phyloP scores from a whole-genome alignment of 148 eudicot species.

The Amaranthus palmeri region DNA sequence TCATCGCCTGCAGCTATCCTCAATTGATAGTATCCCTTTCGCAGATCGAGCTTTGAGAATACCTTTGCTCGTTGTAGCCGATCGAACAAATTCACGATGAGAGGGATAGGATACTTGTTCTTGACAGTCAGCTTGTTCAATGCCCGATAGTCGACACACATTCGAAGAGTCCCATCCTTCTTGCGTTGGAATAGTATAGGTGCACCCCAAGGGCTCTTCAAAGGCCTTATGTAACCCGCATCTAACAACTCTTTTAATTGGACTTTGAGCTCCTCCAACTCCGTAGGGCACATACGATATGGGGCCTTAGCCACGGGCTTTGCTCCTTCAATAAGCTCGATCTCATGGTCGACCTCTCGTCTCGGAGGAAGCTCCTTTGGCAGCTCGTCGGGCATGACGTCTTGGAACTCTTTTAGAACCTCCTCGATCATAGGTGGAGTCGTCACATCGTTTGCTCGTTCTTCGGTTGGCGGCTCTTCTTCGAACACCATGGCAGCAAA shows the following conservation, averaged over 20 bases:
- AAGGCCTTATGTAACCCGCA: not conserved
- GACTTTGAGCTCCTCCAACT: not conserved
- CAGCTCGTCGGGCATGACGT: not conserved
- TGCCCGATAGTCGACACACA: not conserved
- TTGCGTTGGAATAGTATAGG: too few species aligned
- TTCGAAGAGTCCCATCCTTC: too few species aligned
- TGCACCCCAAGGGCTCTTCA: too few species aligned
- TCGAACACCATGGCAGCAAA: not conserved
- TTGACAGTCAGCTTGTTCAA: not conserved
- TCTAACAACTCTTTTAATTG: not conserved
- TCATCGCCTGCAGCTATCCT: not conserved
- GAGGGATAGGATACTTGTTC: not conserved
- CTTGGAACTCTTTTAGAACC: not conserved
- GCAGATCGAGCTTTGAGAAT: not conserved
- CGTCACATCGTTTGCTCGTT: not conserved
- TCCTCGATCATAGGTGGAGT: not conserved
- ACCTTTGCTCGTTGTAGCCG: not conserved
- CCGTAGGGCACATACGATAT: not conserved
- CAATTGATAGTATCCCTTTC: slow-evolving; percentile 5
- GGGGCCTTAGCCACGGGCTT: not conserved
- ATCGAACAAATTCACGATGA: not conserved
- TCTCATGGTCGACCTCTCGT: not conserved
- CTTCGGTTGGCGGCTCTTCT: not conserved
- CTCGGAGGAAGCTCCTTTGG: not conserved
- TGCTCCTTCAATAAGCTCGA: not conserved